Conservation (phyloP, 106 monocot species). For the Phalaenopsis aphrodite region DNA sequence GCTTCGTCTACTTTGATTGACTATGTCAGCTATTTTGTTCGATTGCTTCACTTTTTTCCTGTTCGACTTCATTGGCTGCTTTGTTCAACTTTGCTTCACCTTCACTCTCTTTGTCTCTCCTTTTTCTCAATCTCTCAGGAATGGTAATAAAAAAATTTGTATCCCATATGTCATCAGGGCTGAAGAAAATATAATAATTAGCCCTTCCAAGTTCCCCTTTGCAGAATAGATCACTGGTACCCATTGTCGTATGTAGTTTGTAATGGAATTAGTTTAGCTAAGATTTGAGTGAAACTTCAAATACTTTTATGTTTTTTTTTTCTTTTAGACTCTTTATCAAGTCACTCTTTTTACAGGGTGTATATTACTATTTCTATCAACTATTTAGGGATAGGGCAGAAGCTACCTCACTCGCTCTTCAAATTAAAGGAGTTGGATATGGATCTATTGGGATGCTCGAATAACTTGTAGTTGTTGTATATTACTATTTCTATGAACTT, state of each 20-base stretch:
- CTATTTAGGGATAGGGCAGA: slow-evolving; percentile 71
- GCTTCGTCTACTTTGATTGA: too few species aligned
- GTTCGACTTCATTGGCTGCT: too few species aligned
- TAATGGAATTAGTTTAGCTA: neutral
- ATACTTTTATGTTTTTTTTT: neutral
- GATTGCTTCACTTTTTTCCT: too few species aligned
- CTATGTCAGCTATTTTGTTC: too few species aligned
- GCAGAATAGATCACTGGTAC: neutral
- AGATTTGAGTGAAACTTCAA: neutral
- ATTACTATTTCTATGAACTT: too few species aligned
- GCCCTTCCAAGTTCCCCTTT: neutral
- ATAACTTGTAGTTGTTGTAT: slow-evolving; percentile 74
- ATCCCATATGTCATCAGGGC: neutral
- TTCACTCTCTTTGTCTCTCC: too few species aligned
- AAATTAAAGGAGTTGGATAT: slow-evolving; percentile 73
- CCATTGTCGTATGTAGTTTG: neutral
- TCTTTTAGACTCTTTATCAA: neutral
- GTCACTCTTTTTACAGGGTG: slow-evolving; percentile 52
- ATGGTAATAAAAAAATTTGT: neutral
- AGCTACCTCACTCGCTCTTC: slow-evolving; percentile 46
- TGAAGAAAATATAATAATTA: neutral
- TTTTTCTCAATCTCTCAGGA: neutral
- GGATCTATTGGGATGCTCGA: slow-evolving; percentile 91
- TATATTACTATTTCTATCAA: slow-evolving; percentile 98
- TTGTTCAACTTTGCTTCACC: too few species aligned